Conservation (phyloP, 768 basidiomycete species). For the Xerocomellus amylosporus region DNA sequence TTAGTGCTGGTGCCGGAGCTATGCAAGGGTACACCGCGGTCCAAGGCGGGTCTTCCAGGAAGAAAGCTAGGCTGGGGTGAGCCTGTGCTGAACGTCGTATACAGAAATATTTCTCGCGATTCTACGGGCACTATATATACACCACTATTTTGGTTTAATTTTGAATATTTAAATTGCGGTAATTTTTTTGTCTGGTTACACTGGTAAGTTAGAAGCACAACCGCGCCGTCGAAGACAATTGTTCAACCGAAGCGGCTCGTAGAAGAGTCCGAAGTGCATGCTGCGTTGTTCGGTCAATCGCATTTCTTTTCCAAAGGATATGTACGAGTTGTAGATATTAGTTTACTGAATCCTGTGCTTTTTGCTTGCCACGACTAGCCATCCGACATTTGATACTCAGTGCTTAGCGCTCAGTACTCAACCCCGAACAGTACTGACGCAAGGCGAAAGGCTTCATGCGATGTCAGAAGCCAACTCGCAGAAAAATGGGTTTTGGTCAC, state of each 20-base stretch:
- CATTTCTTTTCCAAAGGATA: background rate
- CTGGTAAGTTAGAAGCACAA: too few relatives aligned
- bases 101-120: background rate
- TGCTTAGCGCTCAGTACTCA: constrained; percentile 1
- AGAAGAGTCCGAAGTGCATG: background rate
- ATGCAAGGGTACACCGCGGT: constrained; percentile 29
- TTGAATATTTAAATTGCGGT: background rate
- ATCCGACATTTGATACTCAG: background rate
- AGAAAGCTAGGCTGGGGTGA: constrained; percentile 59
- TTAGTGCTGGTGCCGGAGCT: constrained; percentile 51
- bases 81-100: background rate
- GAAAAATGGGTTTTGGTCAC: constrained; percentile 31
- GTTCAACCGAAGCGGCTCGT: background rate
- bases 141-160: background rate
- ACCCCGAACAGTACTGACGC: constrained; percentile 4
- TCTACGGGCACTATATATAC: too few relatives aligned
- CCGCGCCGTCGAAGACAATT: background rate
- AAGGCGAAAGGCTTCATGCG: constrained; percentile 5
- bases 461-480: constrained; percentile 26
- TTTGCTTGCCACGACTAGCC: background rate
- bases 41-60: constrained; percentile 45
- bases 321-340: background rate
- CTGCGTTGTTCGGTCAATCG: background rate
- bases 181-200: background rate
- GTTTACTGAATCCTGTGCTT: constrained; percentile 13